Evolutionary conservation across 768 basidiomycete genomes (phyloP).

Genomic region (Myochromella boudieri): DNA sequence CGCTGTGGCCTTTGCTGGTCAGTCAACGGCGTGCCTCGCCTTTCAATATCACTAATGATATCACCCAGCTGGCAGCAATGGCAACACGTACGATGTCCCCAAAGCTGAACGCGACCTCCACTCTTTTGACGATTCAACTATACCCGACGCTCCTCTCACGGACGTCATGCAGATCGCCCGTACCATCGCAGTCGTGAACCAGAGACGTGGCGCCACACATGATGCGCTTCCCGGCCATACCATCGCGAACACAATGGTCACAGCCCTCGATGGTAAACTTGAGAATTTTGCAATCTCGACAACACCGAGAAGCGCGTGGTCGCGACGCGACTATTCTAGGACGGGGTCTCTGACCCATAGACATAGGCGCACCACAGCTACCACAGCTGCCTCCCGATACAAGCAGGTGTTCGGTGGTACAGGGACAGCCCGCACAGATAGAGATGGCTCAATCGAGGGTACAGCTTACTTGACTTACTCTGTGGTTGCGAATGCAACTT

Average conservation of each 20-base stretch:
- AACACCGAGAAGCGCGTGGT: constrained; percentile 14
- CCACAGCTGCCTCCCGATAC: constrained; percentile 29
- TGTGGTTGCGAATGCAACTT: constrained; percentile 41
- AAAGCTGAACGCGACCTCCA: constrained; percentile 24
- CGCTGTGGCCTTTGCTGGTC: constrained; percentile 10
- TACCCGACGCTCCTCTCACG: constrained; percentile 26
- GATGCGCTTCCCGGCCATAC: constrained; percentile 31
- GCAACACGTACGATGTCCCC: constrained; percentile 23
- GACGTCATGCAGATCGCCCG: constrained; percentile 33
- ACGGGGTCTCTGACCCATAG: not conserved
- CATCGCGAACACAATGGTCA: constrained; percentile 33
- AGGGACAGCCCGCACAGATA: constrained; percentile 33
- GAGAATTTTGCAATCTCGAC: constrained; percentile 17
- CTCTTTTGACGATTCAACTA: constrained; percentile 20
- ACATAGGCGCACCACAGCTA: constrained; percentile 3
- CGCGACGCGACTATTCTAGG: constrained; percentile 10
- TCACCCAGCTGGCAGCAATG: constrained; percentile 15
- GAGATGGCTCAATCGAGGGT: constrained; percentile 42
- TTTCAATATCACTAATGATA: not conserved
- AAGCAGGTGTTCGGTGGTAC: constrained; percentile 38
- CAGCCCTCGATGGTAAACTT: constrained; percentile 42
- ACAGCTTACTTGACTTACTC: constrained; percentile 47
- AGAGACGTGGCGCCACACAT: constrained; percentile 32
- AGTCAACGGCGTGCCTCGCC: not conserved
- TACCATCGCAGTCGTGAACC: constrained; percentile 33